phyloP scores from a whole-genome alignment of 306 rosid genomes.

The Dryas octopetala region DNA sequence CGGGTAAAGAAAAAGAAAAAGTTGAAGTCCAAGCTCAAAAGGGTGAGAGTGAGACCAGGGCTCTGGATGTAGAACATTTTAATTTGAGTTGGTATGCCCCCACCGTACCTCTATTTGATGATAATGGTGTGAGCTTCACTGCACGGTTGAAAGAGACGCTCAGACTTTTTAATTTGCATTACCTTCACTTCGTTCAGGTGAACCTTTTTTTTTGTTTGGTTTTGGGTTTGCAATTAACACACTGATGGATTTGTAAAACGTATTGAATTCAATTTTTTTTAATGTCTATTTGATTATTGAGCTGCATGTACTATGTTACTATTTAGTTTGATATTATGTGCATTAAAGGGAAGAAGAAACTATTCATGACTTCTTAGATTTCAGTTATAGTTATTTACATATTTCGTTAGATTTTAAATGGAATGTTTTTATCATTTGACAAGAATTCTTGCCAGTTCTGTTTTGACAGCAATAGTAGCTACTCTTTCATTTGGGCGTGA shows the following conservation, averaged over 20 bases:
- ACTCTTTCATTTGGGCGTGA: too few species aligned
- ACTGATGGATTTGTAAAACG: too few species aligned
- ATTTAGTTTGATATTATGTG: background rate
- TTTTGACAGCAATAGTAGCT: too few species aligned
- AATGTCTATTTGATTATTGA: background rate
- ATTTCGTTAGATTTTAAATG: too few species aligned
- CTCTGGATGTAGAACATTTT: background rate
- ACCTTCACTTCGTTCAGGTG: slow-evolving; percentile 41
- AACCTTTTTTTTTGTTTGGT: background rate
- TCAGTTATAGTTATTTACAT: background rate
- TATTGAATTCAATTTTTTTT: background rate
- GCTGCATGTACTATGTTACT: background rate
- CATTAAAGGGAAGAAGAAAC: background rate
- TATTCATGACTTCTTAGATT: background rate
- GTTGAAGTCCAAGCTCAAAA: background rate
- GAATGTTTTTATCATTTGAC: background rate
- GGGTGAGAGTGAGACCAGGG: background rate
- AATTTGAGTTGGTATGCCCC: background rate
- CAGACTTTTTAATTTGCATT: slow-evolving; percentile 28
- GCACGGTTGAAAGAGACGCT: slow-evolving; percentile 30
- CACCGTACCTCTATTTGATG: slow-evolving; percentile 6
- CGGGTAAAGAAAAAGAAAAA: background rate
- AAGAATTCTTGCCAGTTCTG: background rate
- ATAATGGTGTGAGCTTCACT: background rate
- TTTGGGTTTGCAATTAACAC: background rate